Evolutionary conservation across 2,329 filamentous ascomycete species (phyloP).

Genomic region (Allantophomopsis lycopodina): DNA sequence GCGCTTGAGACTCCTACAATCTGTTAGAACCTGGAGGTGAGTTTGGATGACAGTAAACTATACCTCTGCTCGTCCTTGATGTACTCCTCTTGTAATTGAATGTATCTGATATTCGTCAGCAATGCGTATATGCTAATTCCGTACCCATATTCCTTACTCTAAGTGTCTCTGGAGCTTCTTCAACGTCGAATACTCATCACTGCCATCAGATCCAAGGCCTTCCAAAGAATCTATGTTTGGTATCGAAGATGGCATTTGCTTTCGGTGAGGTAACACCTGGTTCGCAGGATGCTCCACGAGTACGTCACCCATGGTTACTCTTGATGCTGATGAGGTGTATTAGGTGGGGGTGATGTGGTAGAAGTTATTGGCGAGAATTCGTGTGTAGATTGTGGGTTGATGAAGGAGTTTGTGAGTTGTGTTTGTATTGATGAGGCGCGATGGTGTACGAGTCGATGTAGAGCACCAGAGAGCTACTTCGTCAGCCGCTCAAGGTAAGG

Average conservation of each 20-base stretch:
- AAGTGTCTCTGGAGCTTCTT: conserved; percentile 95
- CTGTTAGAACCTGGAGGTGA: conserved; percentile 5
- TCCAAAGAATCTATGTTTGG: conserved; percentile 85
- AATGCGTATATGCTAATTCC: background rate
- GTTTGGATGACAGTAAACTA: conserved; percentile 4
- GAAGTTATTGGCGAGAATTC: too few species aligned
- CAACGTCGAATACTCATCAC: conserved; percentile 86
- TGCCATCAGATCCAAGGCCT: conserved; percentile 65
- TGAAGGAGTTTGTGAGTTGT: too few species aligned
- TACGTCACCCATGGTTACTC: conserved; percentile 64
- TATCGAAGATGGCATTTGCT: conserved; percentile 65
- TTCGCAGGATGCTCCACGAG: conserved; percentile 70
- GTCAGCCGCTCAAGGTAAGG: too few species aligned
- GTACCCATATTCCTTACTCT: conserved; percentile 45
- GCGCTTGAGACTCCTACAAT: conserved; percentile 73
- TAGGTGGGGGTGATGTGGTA: too few species aligned
- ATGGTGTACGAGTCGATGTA: too few species aligned
- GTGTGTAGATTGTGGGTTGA: too few species aligned
- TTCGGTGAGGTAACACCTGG: conserved; percentile 66
- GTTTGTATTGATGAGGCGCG: too few species aligned
- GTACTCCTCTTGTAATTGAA: conserved; percentile 97
- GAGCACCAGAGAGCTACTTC: too few species aligned
- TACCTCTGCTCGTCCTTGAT: conserved; percentile 99
- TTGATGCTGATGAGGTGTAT: too few species aligned
- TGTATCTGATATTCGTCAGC: conserved; percentile 46